phyloP scores from a whole-genome alignment of 768 basidiomycete genomes.

The Cubamyces lactineus region DNA sequence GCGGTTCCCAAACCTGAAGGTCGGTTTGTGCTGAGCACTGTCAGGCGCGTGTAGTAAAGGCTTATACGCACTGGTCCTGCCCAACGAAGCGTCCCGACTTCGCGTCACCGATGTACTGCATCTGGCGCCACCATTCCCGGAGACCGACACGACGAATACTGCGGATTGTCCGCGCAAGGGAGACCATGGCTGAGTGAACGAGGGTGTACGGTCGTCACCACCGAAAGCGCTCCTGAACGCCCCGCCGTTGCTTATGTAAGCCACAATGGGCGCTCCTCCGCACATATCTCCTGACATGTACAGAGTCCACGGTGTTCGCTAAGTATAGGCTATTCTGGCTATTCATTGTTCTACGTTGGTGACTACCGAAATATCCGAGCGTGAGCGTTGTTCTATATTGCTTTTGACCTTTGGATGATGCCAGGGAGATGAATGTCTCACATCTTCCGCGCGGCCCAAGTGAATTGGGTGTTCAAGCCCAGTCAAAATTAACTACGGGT shows the following conservation, averaged over 20 bases:
- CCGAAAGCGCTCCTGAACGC: slow-evolving; percentile 11
- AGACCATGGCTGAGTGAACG: slow-evolving; percentile 41
- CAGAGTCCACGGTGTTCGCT: background rate
- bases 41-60: background rate
- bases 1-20: slow-evolving; percentile 82
- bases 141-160: slow-evolving; percentile 76
- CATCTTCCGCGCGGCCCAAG: too few relatives aligned
- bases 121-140: slow-evolving; percentile 86
- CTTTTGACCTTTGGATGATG: too few relatives aligned
- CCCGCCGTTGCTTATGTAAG: slow-evolving; percentile 8
- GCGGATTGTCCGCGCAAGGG: slow-evolving; percentile 74
- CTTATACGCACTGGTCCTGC: slow-evolving; percentile 73
- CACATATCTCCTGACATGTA: too few relatives aligned
- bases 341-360: too few relatives aligned
- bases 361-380: too few relatives aligned
- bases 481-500: too few relatives aligned
- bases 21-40: background rate
- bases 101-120: slow-evolving; percentile 94
- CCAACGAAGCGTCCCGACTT: slow-evolving; percentile 82
- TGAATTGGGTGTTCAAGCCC: too few relatives aligned
- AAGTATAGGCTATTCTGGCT: background rate
- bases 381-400: too few relatives aligned
- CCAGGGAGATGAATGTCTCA: too few relatives aligned
- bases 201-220: background rate
- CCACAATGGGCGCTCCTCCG: background rate